Evolutionary conservation across 179 eudicot genomes (phyloP).

Genomic region (Amaranthus tricolor): DNA sequence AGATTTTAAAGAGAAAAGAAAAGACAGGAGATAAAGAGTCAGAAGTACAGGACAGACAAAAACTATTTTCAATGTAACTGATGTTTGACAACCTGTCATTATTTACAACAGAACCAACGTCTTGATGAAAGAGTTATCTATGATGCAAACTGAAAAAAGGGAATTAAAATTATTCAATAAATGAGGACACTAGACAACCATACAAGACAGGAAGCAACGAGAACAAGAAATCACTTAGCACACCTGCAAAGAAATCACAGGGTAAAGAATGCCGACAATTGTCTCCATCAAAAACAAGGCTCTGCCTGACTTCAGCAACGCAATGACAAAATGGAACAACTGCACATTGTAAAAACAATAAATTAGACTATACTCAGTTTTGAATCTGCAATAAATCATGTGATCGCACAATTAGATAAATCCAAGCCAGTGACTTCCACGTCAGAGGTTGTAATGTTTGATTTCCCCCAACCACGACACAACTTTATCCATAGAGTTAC

Average conservation of each 20-base stretch:
- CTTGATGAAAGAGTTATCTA: not conserved
- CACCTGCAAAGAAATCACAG: slow-evolving; percentile 94
- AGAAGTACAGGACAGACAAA: not conserved
- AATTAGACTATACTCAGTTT: slow-evolving; percentile 13
- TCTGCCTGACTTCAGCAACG: slow-evolving; percentile 95
- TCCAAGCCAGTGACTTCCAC: not conserved
- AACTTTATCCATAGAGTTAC: not conserved
- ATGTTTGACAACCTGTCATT: not conserved
- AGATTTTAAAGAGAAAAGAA: not conserved
- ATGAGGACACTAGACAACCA: not conserved
- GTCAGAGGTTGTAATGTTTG: slow-evolving; percentile 1
- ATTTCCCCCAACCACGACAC: not conserved
- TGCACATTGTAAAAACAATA: slow-evolving; percentile 34
- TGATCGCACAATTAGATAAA: not conserved
- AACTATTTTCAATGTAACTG: not conserved
- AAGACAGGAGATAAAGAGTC: not conserved
- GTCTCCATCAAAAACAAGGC: slow-evolving; percentile 74
- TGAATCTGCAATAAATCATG: slow-evolving; percentile 13
- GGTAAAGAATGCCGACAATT: slow-evolving; percentile 77
- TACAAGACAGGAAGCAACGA: slow-evolving; percentile 13
- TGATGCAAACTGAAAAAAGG: not conserved
- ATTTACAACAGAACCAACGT: not conserved
- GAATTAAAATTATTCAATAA: not conserved
- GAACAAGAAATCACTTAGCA: slow-evolving; percentile 6
- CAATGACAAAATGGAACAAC: slow-evolving; percentile 86